Evolutionary conservation across 2,329 filamentous ascomycete species (phyloP), one percentile per base, ranked within the genome.

Genomic region (Trichoderma hamatum): DNA sequence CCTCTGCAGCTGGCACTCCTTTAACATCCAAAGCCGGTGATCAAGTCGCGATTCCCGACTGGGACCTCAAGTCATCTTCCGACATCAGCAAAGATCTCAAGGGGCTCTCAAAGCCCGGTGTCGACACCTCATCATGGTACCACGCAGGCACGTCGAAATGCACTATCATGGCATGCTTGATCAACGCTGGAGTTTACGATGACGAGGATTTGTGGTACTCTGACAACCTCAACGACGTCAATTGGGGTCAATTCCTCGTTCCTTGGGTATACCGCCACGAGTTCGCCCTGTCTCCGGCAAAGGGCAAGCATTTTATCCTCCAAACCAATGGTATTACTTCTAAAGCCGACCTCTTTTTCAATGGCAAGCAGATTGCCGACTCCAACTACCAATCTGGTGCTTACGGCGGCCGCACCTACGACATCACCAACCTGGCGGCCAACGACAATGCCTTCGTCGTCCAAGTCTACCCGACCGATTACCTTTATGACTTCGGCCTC

Each of bases 241-340:
- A 87, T 62, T 72, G 76, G 16, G 76, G 78, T 2, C 81, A 81
- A 54, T 90, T 89, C 69, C 75, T 78, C 0, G 81, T 84, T 0
- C 85, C 87, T 0, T 90, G 88, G 87, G 74, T 89, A 28, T 90
- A 89, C 72, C 82, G 87, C 14, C 78, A 84, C 49, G 85, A 89
- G 69, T 85, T 88, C 67, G 69, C 71, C 0, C 72, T 88, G 1
- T 72, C 2, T 34, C 75, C 0, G 77, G 76, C 43, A 5, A 56
- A 71, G 43, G 72, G 73, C 1, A 76, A 81, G 39, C 83, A 88
- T 72, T 86, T 83, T 71, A 80, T 85, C 32, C 78, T 90, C 2
- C 78, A 84, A 39, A 89, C 87, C 0, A 81, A 90, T 70, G 88
- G 88, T 5, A 87, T 90, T 71, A 85, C 83, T 0, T 88, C 88